Base-by-base conservation (phyloP, 2,329 filamentous ascomycete genomes). In the Aspergillus neotritici region DNA sequence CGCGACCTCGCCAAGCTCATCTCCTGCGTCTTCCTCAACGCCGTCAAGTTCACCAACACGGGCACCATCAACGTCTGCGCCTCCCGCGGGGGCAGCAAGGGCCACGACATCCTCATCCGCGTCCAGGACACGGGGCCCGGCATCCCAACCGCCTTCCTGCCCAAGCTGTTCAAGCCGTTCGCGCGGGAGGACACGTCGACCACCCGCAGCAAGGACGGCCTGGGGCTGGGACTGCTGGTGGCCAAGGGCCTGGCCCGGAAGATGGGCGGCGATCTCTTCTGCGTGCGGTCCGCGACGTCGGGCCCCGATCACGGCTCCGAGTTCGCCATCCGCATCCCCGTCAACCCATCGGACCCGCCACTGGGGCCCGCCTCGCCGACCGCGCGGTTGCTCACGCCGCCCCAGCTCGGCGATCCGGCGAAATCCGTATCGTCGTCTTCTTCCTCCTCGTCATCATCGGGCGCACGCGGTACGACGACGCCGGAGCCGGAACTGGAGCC, bases 191-290 rank as follows among this genome's bases (percentile, higher is more conserved):
- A 87, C 58, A 75, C 79, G 39, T 84, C 82, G 2, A 77, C 81
- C 11, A 85, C 81, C 5, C 72, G 83, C 34, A 76, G 77, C 48
- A 82, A 77, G 57, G 83, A 87, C 60, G 83, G 83, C 1, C 69
- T 86, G 3, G 83, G 83, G 0, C 68, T 87, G 5, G 83, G 83
- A 21, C 66, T 87, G 9, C 73, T 86, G 56, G 83, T 86, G n/a
- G 83, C 83, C 1, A 86, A 86, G 63, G 82, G 82, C 3, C 71
- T 86, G 35, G 80, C 83, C 4, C 73, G 83, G 41, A 83, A 82
- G 58, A 75, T 86, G 43, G 81, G 82, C 17, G 83, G 83, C 12
- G 83, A 86, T 61, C 66, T 87, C 14, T 74, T 77, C 40, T 80
- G 83, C 52, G 73, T 81, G 33, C 73, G 76, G 38, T 84, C 83